Conservation (phyloP, 208 protist genomes). For the Acanthamoeba healyi region DNA sequence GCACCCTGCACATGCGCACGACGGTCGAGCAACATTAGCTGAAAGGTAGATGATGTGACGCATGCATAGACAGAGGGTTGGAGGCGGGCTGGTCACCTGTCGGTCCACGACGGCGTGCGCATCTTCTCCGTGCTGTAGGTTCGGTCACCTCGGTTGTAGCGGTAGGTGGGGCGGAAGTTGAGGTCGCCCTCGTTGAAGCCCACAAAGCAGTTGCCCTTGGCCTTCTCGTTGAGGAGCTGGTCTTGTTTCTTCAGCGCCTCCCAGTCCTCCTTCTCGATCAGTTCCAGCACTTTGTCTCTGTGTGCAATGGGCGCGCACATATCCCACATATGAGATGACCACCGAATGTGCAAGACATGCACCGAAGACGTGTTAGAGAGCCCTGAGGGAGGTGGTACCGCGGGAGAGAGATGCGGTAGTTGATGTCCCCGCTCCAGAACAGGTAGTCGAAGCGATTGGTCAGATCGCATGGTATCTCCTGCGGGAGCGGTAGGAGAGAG, state of each 20-base stretch:
- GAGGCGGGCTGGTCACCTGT: too few relatives aligned
- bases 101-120: constrained; percentile 68
- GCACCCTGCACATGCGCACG: neutral
- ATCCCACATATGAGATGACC: neutral
- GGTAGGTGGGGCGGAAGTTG: constrained; percentile 86
- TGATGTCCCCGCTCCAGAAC: constrained; percentile 89
- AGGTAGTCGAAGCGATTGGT: constrained; percentile 75
- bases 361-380: neutral
- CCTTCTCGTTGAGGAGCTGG: constrained; percentile 70
- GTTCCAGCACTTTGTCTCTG: constrained; percentile 60
- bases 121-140: constrained; percentile 64
- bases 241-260: constrained; percentile 69
- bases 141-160: constrained; percentile 58
- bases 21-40: too few relatives aligned
- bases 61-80: too few relatives aligned
- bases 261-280: constrained; percentile 71
- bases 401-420: constrained; percentile 84
- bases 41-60: too few relatives aligned
- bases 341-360: neutral
- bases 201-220: constrained; percentile 76
- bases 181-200: constrained; percentile 83
- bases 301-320: neutral
- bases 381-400: too few relatives aligned
- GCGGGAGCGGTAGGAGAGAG: too few relatives aligned
- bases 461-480: constrained; percentile 66